Conservation (phyloP, 768 basidiomycete genomes). For the Collybiopsis luxurians region DNA sequence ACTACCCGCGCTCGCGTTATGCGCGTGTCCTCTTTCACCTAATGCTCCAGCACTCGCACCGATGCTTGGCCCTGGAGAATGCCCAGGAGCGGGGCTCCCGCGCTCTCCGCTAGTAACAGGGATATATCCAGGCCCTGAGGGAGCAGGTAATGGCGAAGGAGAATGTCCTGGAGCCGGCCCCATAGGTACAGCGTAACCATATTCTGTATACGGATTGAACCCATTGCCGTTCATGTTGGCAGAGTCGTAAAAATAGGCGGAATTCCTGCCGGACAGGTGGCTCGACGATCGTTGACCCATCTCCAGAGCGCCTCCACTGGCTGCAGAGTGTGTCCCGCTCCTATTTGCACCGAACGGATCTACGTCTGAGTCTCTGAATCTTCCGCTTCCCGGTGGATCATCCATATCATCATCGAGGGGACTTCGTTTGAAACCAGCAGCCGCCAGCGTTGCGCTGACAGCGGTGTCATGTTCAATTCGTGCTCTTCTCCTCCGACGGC, state of each 20-base stretch:
- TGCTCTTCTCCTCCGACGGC: constrained; percentile 58
- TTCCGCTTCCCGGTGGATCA: constrained; percentile 21
- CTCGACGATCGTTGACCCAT: constrained; percentile 39
- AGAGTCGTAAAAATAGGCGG: constrained; percentile 35
- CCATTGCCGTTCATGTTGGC: constrained; percentile 19
- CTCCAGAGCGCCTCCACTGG: constrained; percentile 25
- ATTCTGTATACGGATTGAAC: constrained; percentile 57
- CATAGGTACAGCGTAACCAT: constrained; percentile 23
- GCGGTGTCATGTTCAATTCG: constrained; percentile 67
- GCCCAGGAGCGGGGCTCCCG: neutral
- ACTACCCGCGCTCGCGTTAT: constrained; percentile 27
- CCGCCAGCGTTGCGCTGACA: constrained; percentile 70
- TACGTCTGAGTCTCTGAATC: constrained; percentile 1
- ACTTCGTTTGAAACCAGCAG: constrained; percentile 64
- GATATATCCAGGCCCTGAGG: constrained; percentile 2
- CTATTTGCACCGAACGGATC: constrained; percentile 9
- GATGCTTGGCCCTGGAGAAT: constrained; percentile 4
- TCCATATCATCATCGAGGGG: constrained; percentile 70
- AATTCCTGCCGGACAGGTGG: constrained; percentile 29
- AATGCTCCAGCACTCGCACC: neutral
- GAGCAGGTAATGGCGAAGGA: neutral
- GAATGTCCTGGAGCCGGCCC: constrained; percentile 4
- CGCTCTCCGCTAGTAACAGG: constrained; percentile 1
- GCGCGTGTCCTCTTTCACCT: neutral
- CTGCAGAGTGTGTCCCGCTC: neutral